Conservation (phyloP, 495 filamentous ascomycete species). For the Lindgomyces ingoldianus region DNA sequence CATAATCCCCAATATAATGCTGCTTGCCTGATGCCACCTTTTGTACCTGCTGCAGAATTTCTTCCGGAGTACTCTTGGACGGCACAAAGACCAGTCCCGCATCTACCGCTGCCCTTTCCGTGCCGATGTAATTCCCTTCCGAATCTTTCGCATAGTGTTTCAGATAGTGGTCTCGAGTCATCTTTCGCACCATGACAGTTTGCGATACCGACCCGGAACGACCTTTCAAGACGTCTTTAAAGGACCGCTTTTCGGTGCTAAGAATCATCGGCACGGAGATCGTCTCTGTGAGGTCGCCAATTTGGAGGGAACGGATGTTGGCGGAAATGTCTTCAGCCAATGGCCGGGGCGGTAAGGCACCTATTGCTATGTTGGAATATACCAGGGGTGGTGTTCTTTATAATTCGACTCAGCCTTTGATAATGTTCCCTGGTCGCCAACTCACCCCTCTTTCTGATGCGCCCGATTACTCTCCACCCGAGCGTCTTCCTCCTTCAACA, state of each 20-base stretch:
- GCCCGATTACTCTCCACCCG: neutral
- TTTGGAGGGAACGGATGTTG: constrained; percentile 17
- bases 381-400: neutral
- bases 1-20: constrained; percentile 24
- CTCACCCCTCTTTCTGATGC: constrained; percentile 2
- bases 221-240: constrained; percentile 13
- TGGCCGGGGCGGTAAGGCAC: neutral
- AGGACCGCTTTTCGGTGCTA: constrained; percentile 17
- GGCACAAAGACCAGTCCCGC: constrained; percentile 28
- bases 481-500: constrained; percentile 3
- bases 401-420: neutral
- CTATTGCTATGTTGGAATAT: neutral
- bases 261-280: constrained; percentile 33
- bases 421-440: neutral
- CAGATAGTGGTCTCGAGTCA: constrained; percentile 27
- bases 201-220: neutral
- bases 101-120: constrained; percentile 28
- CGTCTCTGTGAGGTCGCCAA: constrained; percentile 29
- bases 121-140: constrained; percentile 34
- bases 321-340: constrained; percentile 6
- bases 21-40: constrained; percentile 30
- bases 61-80: constrained; percentile 31
- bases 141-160: constrained; percentile 32
- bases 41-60: constrained; percentile 27
- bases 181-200: constrained; percentile 32